Conservation (phyloP, 1,139 yeast species). For the Blastobotrys buckinghamii region DNA sequence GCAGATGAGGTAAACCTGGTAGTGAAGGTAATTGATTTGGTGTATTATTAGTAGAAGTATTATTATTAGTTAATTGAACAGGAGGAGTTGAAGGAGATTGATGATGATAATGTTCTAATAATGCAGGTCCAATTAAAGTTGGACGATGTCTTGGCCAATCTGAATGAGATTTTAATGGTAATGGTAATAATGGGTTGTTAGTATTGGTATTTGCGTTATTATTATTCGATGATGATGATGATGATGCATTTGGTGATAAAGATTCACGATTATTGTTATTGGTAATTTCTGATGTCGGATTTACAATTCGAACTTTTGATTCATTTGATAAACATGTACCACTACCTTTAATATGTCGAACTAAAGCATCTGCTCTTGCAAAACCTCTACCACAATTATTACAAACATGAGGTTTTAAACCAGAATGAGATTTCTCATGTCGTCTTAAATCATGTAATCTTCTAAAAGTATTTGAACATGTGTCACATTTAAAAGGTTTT, state of each 20-base stretch:
- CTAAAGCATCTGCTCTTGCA: conserved; percentile 73
- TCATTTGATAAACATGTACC: conserved; percentile 26
- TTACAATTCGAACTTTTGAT: background rate
- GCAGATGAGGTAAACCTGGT: background rate
- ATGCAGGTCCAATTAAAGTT: conserved; percentile 15
- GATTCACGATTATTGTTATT: no score
- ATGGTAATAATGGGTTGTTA: background rate
- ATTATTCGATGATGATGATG: no score
- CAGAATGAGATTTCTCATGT: conserved; percentile 70
- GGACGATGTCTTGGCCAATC: conserved; percentile 12
- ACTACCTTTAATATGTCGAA: conserved; percentile 50
- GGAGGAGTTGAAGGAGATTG: background rate
- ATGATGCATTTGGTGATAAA: no score
- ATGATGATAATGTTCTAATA: background rate
- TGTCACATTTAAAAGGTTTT: conserved; percentile 63
- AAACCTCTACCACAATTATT: conserved; percentile 57
- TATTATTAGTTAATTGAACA: background rate
- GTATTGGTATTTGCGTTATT: background rate
- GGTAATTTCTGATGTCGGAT: background rate
- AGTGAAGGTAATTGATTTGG: background rate
- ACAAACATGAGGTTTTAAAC: conserved; percentile 66
- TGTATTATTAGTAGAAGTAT: background rate
- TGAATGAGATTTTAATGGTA: conserved; percentile 6
- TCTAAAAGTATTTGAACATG: conserved; percentile 59
- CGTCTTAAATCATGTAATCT: conserved; percentile 72